Conservation (phyloP, 306 rosid genomes). For the Castanea sativa region DNA sequence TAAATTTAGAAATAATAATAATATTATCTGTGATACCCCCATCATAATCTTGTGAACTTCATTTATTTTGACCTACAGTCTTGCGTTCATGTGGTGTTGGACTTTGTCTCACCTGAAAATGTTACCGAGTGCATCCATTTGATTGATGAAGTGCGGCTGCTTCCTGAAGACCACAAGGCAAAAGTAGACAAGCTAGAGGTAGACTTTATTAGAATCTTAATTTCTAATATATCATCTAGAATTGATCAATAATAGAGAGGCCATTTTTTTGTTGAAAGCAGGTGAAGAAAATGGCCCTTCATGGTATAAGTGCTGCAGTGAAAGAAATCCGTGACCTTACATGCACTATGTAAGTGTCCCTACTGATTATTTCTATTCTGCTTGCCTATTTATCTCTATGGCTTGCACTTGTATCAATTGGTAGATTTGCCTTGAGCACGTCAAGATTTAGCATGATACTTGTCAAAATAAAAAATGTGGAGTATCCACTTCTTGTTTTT, state of each 20-base stretch:
- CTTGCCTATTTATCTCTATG: neutral
- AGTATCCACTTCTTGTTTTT: conserved; percentile 7
- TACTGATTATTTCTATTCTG: neutral
- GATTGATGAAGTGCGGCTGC: conserved; percentile 64
- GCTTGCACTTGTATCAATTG: conserved; percentile 14
- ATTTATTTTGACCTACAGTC: conserved; percentile 51
- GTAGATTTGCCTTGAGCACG: conserved; percentile 24
- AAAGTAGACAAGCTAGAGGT: conserved; percentile 84
- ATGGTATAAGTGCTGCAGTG: conserved; percentile 68
- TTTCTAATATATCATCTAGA: neutral
- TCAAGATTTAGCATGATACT: conserved; percentile 25
- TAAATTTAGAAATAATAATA: neutral
- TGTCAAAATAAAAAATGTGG: neutral
- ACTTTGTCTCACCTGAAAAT: conserved; percentile 87
- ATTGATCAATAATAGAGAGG: conserved; percentile 12
- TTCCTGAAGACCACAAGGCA: conserved; percentile 73
- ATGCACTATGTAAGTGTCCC: conserved; percentile 51
- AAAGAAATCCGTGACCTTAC: conserved; percentile 83
- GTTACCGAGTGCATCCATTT: conserved; percentile 68
- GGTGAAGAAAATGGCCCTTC: conserved; percentile 85
- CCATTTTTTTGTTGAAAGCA: conserved; percentile 36
- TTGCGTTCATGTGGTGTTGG: conserved; percentile 83
- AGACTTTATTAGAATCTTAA: conserved; percentile 12
- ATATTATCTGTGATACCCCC: neutral
- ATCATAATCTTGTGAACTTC: neutral